Evolutionary conservation across 164 flowering plant species (phyloP), one percentile per base, ranked within the genome.

Genomic region (Magnolia kwangsiensis): DNA sequence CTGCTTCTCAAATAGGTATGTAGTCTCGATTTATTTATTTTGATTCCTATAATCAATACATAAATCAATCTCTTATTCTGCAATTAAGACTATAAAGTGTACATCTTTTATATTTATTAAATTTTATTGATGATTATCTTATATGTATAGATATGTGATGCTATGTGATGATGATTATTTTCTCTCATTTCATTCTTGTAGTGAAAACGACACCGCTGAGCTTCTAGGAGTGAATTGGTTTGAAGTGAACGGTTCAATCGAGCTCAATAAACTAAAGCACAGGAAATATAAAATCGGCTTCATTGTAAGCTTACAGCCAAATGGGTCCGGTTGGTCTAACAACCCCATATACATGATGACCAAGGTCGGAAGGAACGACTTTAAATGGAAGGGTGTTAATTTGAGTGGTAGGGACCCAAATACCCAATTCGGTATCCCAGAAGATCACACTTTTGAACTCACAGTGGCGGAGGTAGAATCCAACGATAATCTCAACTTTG

Each of bases 141-240:
- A 27, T 27, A 27, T 27, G 29, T 27, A 27, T 27, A 27, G 29
- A 27, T 27, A 27, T 27, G 29, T 27, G 29, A 27, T 27, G 29
- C 29, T 27, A 27, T 27, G 29, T 27, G 29, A 27, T 27, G 29
- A 27, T 1, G 2, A 27, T 27, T 27, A 27, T 27, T 27, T 27
- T 27, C 29, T 27, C 29, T 27, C 29, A 27, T 27, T 27, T 27
- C 29, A 27, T 27, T 27, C 29, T 27, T 27, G 29, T 27, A 27
- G 68, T 20, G 16, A 23, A 0, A 27, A 65, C 0, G 68, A 37
- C 3, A 23, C 69, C 19, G 85, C 74, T n/a, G 83, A 85, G 71
- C 79, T 85, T 63, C 3, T 75, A 2, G 82, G 82, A 49, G 88
- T 85, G 18, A 75, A 51, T 24, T 85, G 88, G 88, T 79, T 85